A percentile compares a stretch with the other conserved stretches of the same genome.
Evolutionary conservation across 2,329 filamentous ascomycete genomes (phyloP).

Genomic region (Sclerotinia glacialis): DNA sequence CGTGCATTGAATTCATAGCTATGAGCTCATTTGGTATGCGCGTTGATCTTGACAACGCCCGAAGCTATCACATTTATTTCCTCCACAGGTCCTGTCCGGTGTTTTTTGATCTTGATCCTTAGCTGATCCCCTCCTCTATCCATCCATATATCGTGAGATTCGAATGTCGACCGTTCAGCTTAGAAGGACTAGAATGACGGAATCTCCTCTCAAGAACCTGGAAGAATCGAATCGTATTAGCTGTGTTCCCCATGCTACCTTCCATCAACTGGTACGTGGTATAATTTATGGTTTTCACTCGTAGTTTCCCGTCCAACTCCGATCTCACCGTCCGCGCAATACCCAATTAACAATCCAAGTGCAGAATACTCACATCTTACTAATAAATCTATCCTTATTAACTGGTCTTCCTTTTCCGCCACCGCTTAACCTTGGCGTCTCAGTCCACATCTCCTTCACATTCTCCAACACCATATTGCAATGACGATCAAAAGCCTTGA

Average conservation of each 20-base stretch:
- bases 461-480: constrained; percentile 99
- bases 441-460: constrained; percentile 99
- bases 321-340: background rate
- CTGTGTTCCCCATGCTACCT: background rate
- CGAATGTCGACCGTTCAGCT: constrained; percentile 33
- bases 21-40: constrained; percentile 12
- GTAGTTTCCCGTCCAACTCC: background rate
- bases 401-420: constrained; percentile 88
- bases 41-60: constrained; percentile 18
- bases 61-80: constrained; percentile 18
- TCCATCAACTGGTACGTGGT: background rate
- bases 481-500: constrained; percentile 98
- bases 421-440: constrained; percentile 76
- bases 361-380: constrained; percentile 73
- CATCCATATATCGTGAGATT: constrained; percentile 14
- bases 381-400: constrained; percentile 98
- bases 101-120: background rate
- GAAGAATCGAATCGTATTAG: constrained; percentile 2
- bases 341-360: background rate
- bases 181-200: constrained; percentile 41
- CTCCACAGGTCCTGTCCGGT: constrained; percentile 16
- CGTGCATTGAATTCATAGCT: constrained; percentile 15
- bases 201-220: constrained; percentile 42
- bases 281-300: background rate
- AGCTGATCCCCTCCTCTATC: constrained; percentile 4